These are phyloP conservation scores for Monosporascus sp. DNA, from an alignment of 2,329 filamentous ascomycete species.

Conservation along the genomic window DNA sequence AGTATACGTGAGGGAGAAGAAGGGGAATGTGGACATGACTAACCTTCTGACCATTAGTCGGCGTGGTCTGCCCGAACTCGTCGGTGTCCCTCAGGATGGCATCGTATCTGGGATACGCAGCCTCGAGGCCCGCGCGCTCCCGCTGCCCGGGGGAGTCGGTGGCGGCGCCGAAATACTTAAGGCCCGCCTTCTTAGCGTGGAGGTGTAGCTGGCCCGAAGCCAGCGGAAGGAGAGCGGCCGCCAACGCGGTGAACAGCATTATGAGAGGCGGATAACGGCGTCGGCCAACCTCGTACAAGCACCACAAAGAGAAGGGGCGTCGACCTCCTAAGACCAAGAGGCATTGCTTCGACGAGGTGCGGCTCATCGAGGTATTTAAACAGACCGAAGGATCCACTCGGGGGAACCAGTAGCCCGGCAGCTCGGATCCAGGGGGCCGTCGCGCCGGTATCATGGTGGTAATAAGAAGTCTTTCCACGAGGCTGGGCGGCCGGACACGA, in stretches of 20 bases:
- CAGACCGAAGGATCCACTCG: no score
- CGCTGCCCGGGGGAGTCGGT: slow-evolving; percentile 44
- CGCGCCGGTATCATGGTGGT: no score
- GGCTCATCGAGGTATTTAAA: background rate
- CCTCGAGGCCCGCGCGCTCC: slow-evolving; percentile 40
- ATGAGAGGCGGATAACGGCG: background rate
- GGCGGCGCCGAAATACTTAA: slow-evolving; percentile 58
- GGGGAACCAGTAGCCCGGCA: no score
- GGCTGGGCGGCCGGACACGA: no score
- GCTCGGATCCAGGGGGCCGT: no score
- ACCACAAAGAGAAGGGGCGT: no score
- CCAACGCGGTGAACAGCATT: slow-evolving; percentile 22
- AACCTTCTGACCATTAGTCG: slow-evolving; percentile 53
- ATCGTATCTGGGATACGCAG: slow-evolving; percentile 49
- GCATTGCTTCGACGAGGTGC: no score
- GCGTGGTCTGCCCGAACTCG: slow-evolving; percentile 59
- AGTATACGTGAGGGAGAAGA: background rate
- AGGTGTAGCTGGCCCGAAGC: slow-evolving; percentile 37
- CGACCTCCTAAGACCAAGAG: no score
- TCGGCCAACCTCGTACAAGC: no score
- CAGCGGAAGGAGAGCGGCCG: slow-evolving; percentile 24
- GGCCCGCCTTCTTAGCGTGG: slow-evolving; percentile 47
- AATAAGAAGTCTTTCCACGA: no score
- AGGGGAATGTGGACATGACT: background rate
- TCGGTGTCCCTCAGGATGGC: slow-evolving; percentile 45